Conservation (phyloP, 2,329 filamentous ascomycete genomes). For the Epichloe sibirici region DNA sequence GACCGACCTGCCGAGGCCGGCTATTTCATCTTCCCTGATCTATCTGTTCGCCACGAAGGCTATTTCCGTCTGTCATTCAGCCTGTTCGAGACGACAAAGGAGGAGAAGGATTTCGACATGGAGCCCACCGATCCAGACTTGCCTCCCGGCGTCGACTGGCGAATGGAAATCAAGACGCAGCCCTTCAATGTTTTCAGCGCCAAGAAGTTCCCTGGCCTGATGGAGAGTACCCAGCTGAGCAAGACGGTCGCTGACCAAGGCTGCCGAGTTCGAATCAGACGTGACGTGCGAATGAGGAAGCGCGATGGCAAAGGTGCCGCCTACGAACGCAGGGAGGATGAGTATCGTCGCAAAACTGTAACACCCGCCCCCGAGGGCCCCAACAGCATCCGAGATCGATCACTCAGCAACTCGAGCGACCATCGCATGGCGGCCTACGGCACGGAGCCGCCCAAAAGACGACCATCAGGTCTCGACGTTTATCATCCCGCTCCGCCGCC, state of each 20-base stretch:
- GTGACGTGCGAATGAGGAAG: conserved; percentile 85
- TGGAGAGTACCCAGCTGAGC: conserved; percentile 79
- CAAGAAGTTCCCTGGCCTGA: conserved; percentile 94
- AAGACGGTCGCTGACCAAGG: conserved; percentile 91
- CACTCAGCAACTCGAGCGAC: conserved; percentile 46
- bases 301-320: conserved; percentile 56
- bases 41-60: conserved; percentile 92
- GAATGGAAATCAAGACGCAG: conserved; percentile 78
- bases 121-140: conserved; percentile 34
- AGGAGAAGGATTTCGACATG: conserved; percentile 63
- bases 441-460: conserved; percentile 27
- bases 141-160: conserved; percentile 55
- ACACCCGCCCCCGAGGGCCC: conserved; percentile 23
- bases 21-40: conserved; percentile 95
- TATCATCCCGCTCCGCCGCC: conserved; percentile 25
- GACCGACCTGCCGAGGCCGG: conserved; percentile 70
- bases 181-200: conserved; percentile 88
- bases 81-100: conserved; percentile 87
- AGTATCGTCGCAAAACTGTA: conserved; percentile 32
- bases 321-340: conserved; percentile 52
- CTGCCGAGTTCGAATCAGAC: conserved; percentile 87
- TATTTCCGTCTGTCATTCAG: conserved; percentile 86
- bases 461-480: conserved; percentile 36
- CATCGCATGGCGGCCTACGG: conserved; percentile 31
- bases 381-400: conserved; percentile 37